Evolutionary conservation across 352 stramenopile species (phyloP).

Genomic region (Pythium chondricola): DNA sequence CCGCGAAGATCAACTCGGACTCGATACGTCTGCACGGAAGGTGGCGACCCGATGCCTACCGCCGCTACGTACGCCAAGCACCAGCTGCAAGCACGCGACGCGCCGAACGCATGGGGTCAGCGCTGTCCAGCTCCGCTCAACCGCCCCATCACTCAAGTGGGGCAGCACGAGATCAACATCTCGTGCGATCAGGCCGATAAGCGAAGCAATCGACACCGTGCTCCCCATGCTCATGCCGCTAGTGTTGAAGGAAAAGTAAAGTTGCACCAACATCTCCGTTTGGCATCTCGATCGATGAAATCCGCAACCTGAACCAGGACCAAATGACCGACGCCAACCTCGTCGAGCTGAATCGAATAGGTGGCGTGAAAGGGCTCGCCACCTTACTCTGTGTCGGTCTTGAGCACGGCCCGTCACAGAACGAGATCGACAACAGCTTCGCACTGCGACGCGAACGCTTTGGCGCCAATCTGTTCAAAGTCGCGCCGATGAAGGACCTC

Average conservation of each 20-base stretch:
- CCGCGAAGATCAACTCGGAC: too few species aligned
- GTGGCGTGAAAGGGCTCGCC: slow-evolving; percentile 44
- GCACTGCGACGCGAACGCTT: slow-evolving; percentile 46
- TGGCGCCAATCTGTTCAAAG: slow-evolving; percentile 54
- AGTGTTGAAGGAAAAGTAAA: slow-evolving; percentile 22
- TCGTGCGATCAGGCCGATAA: too few species aligned
- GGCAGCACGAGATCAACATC: too few species aligned
- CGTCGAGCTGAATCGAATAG: slow-evolving; percentile 48
- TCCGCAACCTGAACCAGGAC: slow-evolving; percentile 65
- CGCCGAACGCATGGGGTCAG: too few species aligned
- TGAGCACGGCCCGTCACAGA: slow-evolving; percentile 51
- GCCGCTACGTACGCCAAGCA: too few species aligned
- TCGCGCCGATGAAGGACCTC: slow-evolving; percentile 77
- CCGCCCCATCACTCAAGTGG: too few species aligned
- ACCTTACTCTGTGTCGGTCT: slow-evolving; percentile 65
- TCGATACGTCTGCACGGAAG: too few species aligned
- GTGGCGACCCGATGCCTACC: too few species aligned
- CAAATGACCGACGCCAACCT: slow-evolving; percentile 80
- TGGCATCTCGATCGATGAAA: slow-evolving; percentile 62
- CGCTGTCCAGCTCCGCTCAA: too few species aligned
- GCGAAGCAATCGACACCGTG: too few species aligned
- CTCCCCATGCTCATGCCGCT: too few species aligned
- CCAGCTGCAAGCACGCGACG: not conserved
- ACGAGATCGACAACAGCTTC: slow-evolving; percentile 56
- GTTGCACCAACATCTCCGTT: slow-evolving; percentile 65